Percentiles rank a stretch among this genome's conserved stretches.
Evolutionary conservation across 257 asterid genomes (phyloP).

Genomic region (Leptodermis oblonga): DNA sequence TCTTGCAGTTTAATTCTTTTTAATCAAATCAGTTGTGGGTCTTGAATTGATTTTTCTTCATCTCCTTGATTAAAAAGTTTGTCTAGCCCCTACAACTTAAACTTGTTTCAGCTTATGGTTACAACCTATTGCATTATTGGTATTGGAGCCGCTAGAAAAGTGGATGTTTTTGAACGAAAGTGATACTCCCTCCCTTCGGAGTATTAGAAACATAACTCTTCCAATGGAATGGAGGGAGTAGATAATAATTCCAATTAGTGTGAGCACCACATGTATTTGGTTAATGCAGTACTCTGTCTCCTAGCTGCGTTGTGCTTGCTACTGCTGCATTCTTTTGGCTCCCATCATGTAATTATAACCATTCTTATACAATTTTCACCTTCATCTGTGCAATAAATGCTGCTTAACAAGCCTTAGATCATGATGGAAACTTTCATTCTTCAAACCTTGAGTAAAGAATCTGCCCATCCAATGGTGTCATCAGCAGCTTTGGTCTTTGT

Average conservation of each 20-base stretch:
- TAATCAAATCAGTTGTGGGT: background rate
- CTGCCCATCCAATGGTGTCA: background rate
- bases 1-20: background rate
- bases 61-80: background rate
- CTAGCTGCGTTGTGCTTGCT: background rate
- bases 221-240: background rate
- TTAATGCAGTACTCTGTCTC: background rate
- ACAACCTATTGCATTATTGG: background rate
- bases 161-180: background rate
- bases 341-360: background rate
- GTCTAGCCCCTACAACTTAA: background rate
- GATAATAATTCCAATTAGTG: background rate
- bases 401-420: background rate
- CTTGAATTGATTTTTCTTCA: background rate
- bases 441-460: background rate
- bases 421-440: background rate
- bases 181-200: no score
- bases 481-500: background rate
- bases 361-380: no score
- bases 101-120: background rate
- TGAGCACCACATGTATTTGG: background rate
- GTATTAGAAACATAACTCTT: no score
- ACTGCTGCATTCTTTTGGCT: background rate
- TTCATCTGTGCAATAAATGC: background rate
- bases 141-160: background rate